A percentile compares a stretch with the other conserved stretches of the same genome.
Evolutionary conservation across 495 filamentous ascomycete genomes (phyloP).

Genomic region (Neurospora terricola): DNA sequence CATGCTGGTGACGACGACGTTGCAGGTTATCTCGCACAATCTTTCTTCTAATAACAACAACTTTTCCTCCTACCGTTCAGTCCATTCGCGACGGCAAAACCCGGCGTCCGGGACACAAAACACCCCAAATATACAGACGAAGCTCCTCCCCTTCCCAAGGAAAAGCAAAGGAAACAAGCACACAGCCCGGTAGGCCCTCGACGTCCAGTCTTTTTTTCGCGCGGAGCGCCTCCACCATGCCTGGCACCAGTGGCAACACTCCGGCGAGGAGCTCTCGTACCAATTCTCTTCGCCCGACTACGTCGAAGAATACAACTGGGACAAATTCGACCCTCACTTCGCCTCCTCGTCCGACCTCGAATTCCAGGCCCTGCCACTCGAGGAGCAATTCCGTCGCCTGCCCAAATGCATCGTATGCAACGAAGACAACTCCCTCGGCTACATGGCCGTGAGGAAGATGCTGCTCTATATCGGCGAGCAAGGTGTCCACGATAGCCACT

Average conservation of each 20-base stretch:
- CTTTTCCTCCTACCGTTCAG: too few species aligned
- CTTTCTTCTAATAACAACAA: too few species aligned
- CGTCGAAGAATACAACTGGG: neutral
- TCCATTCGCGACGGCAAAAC: too few species aligned
- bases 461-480: neutral
- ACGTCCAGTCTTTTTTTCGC: too few species aligned
- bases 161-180: too few species aligned
- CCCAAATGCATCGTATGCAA: neutral
- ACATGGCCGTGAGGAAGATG: neutral
- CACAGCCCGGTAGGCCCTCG: too few species aligned
- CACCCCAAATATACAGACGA: too few species aligned
- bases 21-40: too few species aligned
- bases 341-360: neutral
- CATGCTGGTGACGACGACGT: too few species aligned
- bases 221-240: neutral
- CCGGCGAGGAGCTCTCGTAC: neutral
- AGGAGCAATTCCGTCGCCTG: neutral
- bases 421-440: neutral
- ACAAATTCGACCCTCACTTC: neutral
- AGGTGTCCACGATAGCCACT: neutral
- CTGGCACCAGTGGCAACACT: neutral
- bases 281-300: neutral
- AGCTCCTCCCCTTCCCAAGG: too few species aligned
- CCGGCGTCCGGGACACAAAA: too few species aligned
- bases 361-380: neutral